Evolutionary conservation across 2,329 filamentous ascomycete genomes (phyloP).

Genomic region (Taxawa tesnikishii): DNA sequence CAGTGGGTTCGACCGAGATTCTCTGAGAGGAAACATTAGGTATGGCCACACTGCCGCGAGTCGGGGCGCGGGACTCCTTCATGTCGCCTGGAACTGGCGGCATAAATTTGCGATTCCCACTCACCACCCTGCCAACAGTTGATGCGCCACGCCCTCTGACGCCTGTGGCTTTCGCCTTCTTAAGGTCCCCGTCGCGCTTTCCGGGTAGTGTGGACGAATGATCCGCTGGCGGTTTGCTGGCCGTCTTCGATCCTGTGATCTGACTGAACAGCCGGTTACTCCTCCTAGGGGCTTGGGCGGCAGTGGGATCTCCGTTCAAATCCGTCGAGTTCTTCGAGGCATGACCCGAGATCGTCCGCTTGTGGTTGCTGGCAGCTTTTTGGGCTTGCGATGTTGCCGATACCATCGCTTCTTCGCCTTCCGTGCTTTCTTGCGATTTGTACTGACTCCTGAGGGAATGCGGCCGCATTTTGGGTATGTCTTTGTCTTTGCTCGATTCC

Average conservation of each 20-base stretch:
- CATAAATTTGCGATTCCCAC: conserved; percentile 64
- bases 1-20: conserved; percentile 7
- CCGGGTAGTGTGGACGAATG: conserved; percentile 13
- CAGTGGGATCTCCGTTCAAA: conserved; percentile 15
- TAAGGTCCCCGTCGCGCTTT: conserved; percentile 45
- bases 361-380: conserved; percentile 36
- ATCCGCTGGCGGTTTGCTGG: conserved; percentile 45
- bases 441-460: conserved; percentile 26
- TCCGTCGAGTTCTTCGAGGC: conserved; percentile 24
- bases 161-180: conserved; percentile 68
- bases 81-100: conserved; percentile 43
- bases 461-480: conserved; percentile 23
- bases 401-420: conserved; percentile 21
- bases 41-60: conserved; percentile 37
- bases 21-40: conserved; percentile 17
- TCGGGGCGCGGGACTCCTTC: conserved; percentile 50
- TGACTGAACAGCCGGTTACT: conserved; percentile 44
- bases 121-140: conserved; percentile 75
- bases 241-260: conserved; percentile 42
- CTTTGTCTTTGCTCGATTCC: conserved; percentile 17
- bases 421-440: conserved; percentile 26
- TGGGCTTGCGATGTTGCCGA: conserved; percentile 5
- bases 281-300: conserved; percentile 28
- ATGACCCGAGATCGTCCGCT: conserved; percentile 86
- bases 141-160: conserved; percentile 55